Evolutionary conservation across 2,329 filamentous ascomycete species (phyloP).

Genomic region (Scytalidium sp.): DNA sequence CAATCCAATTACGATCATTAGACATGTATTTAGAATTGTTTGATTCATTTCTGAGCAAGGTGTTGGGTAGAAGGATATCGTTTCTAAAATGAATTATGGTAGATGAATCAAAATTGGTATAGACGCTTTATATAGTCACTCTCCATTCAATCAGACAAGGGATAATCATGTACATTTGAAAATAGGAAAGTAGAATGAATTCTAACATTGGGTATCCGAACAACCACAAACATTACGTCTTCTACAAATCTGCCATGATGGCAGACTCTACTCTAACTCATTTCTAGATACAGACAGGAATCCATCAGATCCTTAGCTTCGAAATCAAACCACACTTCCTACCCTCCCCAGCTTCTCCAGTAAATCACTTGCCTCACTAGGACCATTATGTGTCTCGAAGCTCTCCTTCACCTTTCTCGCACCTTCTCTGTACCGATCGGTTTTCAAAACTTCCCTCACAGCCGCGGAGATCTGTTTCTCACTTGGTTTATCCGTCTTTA

Average conservation of each 20-base stretch:
- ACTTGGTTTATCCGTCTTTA: slow-evolving; percentile 1
- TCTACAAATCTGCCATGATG: neutral
- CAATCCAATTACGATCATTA: neutral
- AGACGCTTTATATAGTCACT: too few relatives aligned
- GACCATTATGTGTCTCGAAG: neutral
- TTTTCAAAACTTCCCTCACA: slow-evolving; percentile 2
- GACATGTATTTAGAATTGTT: neutral
- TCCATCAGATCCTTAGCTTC: too few relatives aligned
- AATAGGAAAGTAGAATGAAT: too few relatives aligned
- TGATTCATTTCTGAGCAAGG: neutral
- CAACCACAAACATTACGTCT: too few relatives aligned
- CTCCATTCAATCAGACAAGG: too few relatives aligned
- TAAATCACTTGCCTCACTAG: slow-evolving; percentile 1
- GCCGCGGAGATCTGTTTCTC: slow-evolving; percentile 1
- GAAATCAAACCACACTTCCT: neutral
- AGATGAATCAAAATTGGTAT: too few relatives aligned
- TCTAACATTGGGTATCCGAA: too few relatives aligned
- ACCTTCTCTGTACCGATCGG: neutral
- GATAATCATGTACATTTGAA: too few relatives aligned
- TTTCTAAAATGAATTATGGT: neutral
- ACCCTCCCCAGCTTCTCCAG: neutral
- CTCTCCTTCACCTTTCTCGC: slow-evolving; percentile 2
- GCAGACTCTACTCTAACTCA: neutral
- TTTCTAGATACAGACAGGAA: too few relatives aligned
- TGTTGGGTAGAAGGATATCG: neutral